Evolutionary conservation across 805 yeast species (phyloP).

Genomic region (Grigorovia transvaalensis): DNA sequence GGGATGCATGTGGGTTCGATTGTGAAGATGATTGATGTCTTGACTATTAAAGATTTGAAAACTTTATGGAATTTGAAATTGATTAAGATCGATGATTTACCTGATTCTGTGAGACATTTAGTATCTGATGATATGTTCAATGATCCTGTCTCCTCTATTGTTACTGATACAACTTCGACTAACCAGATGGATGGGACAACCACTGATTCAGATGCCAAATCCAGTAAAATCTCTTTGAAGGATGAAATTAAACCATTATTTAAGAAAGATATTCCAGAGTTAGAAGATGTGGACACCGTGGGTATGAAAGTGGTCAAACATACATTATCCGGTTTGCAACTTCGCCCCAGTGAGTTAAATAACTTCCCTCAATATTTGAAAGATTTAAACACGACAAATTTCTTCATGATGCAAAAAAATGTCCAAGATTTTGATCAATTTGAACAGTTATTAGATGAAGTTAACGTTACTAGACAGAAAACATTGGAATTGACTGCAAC

Average conservation of each 20-base stretch:
- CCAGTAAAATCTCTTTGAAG: not conserved
- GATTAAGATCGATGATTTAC: constrained; percentile 24
- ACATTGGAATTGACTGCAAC: constrained; percentile 64
- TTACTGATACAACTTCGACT: not conserved
- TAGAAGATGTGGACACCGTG: constrained; percentile 61
- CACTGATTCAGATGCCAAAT: not conserved
- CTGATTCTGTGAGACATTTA: constrained; percentile 11
- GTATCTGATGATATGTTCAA: not conserved
- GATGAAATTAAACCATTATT: constrained; percentile 29
- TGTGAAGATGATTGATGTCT: constrained; percentile 20
- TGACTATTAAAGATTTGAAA: constrained; percentile 23
- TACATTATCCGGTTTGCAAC: constrained; percentile 45
- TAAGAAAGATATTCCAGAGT: constrained; percentile 42
- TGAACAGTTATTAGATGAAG: constrained; percentile 53
- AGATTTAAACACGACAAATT: constrained; percentile 35
- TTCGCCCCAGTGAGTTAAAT: constrained; percentile 22
- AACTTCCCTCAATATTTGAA: constrained; percentile 21
- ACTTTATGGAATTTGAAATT: constrained; percentile 31
- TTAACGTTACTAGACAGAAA: constrained; percentile 68
- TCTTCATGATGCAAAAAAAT: constrained; percentile 52
- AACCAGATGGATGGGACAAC: not conserved
- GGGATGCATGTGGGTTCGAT: constrained; percentile 10
- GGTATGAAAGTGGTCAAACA: constrained; percentile 75
- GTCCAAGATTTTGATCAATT: constrained; percentile 43
- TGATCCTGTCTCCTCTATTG: not conserved